Conservation (phyloP, 1,284 basidiomycete genomes). For the Puccinia horiana region DNA sequence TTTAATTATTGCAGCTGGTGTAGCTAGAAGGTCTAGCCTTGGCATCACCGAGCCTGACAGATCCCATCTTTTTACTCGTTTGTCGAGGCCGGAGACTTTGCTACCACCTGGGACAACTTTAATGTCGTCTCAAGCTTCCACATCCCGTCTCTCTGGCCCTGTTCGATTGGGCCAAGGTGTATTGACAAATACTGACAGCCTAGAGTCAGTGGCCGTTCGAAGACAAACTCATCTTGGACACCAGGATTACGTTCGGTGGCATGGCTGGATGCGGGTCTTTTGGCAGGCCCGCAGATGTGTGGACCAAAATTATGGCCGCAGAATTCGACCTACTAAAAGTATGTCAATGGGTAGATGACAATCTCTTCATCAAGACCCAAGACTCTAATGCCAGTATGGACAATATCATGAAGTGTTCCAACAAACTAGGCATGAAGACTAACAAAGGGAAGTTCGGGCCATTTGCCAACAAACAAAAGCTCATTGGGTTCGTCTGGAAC, state of each 20-base stretch:
- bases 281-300: background rate
- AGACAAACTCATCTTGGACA: background rate
- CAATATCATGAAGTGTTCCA: background rate
- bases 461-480: background rate
- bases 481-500: slow-evolving; percentile 12
- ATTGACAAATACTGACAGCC: background rate
- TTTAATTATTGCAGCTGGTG: no score
- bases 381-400: background rate
- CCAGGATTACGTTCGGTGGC: background rate
- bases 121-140: background rate
- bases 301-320: background rate
- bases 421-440: background rate
- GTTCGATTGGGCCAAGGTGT: no score
- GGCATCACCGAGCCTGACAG: no score
- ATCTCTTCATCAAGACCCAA: background rate
- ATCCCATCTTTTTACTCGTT: background rate
- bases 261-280: slow-evolving; percentile 4
- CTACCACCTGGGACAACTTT: background rate
- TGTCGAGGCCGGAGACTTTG: background rate
- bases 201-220: background rate
- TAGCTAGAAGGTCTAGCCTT: no score
- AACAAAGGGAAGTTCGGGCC: background rate
- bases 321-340: background rate
- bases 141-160: background rate
- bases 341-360: slow-evolving; percentile 14